Conservation (phyloP, 129 eudicot genomes). For the Centrapalus pauciflorus region DNA sequence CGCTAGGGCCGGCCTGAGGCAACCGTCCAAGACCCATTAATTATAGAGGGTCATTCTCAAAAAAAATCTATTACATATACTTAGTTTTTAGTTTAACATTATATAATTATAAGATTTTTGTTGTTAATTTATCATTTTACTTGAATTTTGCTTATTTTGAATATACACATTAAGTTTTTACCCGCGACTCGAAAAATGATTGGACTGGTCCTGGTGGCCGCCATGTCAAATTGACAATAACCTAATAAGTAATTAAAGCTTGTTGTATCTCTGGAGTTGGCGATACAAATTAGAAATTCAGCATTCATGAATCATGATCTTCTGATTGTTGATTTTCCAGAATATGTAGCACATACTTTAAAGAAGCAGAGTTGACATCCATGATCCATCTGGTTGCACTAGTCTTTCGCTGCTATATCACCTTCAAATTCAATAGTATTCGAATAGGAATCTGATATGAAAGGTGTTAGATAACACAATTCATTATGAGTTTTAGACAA, state of each 20-base stretch:
- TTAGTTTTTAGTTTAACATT: no score
- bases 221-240: not conserved
- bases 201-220: no score
- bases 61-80: no score
- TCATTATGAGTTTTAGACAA: not conserved
- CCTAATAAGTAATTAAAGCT: no score
- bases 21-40: no score
- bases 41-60: no score
- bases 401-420: not conserved
- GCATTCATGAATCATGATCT: not conserved
- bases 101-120: no score
- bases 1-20: no score
- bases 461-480: not conserved
- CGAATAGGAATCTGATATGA: not conserved
- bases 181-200: no score
- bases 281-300: not conserved
- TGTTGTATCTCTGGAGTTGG: not conserved
- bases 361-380: not conserved
- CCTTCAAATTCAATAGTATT: not conserved
- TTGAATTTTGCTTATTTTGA: no score
- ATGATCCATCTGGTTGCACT: not conserved
- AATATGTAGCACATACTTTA: not conserved
- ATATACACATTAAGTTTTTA: no score
- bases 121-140: no score
- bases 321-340: not conserved